Evolutionary conservation across 352 stramenopile genomes (phyloP), one percentile per base, ranked within the genome.

Genomic region (Peronosclerospora sorghi): DNA sequence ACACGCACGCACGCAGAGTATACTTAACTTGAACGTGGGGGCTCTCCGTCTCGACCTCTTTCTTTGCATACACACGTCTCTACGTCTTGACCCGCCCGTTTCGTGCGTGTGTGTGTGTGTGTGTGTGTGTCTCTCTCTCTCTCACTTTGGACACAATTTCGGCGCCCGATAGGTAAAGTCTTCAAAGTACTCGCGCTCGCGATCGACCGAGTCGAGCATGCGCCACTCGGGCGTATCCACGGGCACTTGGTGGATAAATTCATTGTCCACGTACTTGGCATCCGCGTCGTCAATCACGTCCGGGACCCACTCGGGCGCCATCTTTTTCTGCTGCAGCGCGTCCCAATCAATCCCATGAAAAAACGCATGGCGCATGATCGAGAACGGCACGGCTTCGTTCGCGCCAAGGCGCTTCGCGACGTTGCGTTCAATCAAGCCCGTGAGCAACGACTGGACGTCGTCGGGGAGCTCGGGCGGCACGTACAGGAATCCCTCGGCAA

Each of bases 351-450:
- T 90, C 34, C 66, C 61, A 10, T 67, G 62, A 62, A 98, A 98
- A 49, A 98, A 98, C 9, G 79, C 59, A 48, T 97, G 83, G 51
- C 95, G 74, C 69, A 98, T 98, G 48, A 99, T 83, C 29, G 82
- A 93, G 69, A 98, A 98, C 92, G 98, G 98, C 5, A 90, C 98
- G 23, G 83, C 89, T 56, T 95, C 96, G 18, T 89, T 72, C 5
- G 83, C 90, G 28, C 94, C 95, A 5, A 98, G 68, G 17, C 96
- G 78, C 51, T 97, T 95, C 38, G 91, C 77, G 0, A 96, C 86
- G 61, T 98, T 96, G 44, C 94, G 76, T 67, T 98, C 95, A 13
- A 99, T 68, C 12, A 99, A 59, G 29, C 96, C 94, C 65, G 97
- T 97, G 13, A 99, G 44, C 35, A 98, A 82, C 20, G 94, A 97